Base-by-base conservation (phyloP, 2,329 filamentous ascomycete genomes). In the Monosporascus sp. region DNA sequence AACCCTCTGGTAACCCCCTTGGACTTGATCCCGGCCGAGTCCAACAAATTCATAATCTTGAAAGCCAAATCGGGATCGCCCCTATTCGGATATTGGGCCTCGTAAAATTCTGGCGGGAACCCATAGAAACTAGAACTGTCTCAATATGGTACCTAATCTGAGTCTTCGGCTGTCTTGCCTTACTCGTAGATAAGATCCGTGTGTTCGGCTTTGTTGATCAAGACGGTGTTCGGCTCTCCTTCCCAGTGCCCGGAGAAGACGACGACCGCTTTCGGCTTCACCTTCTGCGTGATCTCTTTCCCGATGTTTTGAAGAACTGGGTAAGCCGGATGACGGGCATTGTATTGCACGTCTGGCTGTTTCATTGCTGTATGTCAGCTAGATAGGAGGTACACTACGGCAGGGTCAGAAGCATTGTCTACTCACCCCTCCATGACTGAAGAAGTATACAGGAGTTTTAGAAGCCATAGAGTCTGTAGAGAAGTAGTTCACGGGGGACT, bases 191-290 rank as follows among this genome's bases (percentile, higher is more conserved):
- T 87, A 59, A 90, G 65, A 53, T 85, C 81, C 3, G 80, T 83
- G n/a, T 76, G 71, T 53, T 83, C 82, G 3, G 81, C 83, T 8
- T 79, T 82, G 66, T 90, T 90, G 60, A 90, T 78, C 62, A 86
- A 74, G 56, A 90, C 79, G 3, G 73, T 76, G 60, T 78, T 73
- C 40, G 71, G 69, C 52, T 65, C 71, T 46, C 78, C 83, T 70
- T 89, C 84, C 88, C 88, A 91, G 69, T 92, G 88, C 1, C 87
- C 88, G 1, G 87, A 90, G 66, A 92, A 86, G 26, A 91, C 85
- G 1, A 91, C 83, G 17, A 91, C 79, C 2, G 87, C 88, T 57
- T 82, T 85, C 2, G 88, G 88, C 62, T 85, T 86, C 44, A 90
- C 82, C 56, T 83, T 81, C 27, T 80, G 74, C 0, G 86, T 90